These are phyloP conservation scores for Sporothrix globosa DNA, from an alignment of 2,329 filamentous ascomycete species.

Conservation along the genomic window DNA sequence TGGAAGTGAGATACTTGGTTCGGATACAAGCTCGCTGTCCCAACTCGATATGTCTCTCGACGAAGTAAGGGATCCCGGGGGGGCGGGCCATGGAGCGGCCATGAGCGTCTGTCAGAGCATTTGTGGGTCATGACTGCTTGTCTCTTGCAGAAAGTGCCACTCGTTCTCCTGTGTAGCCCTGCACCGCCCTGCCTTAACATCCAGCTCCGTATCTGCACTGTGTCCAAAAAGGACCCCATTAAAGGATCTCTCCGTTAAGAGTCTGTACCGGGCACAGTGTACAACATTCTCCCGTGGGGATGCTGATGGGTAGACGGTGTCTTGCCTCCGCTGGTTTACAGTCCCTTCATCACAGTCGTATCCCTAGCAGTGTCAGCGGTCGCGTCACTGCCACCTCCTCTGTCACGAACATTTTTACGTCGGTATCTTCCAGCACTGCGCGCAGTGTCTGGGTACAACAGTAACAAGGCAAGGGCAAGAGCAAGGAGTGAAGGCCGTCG, in stretches of 20 bases:
- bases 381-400: slow-evolving; percentile 14
- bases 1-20: slow-evolving; percentile 9
- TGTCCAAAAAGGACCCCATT: neutral
- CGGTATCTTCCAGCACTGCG: neutral
- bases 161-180: slow-evolving; percentile 5
- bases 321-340: neutral
- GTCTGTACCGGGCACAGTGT: neutral
- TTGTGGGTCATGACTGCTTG: neutral
- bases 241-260: neutral
- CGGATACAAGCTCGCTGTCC: neutral
- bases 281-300: neutral
- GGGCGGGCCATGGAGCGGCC: slow-evolving; percentile 7
- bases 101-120: neutral
- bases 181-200: slow-evolving; percentile 15
- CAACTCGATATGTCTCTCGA: slow-evolving; percentile 5
- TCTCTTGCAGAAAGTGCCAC: neutral
- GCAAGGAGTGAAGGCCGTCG: neutral
- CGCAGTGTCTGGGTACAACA: neutral
- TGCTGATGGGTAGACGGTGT: neutral
- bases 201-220: slow-evolving; percentile 1
- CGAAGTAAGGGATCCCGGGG: neutral
- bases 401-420: neutral
- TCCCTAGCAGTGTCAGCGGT: slow-evolving; percentile 17
- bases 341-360: slow-evolving; percentile 23
- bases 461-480: neutral